Base-by-base conservation (phyloP, 768 basidiomycete genomes). In the Pulveroboletus sp. region DNA sequence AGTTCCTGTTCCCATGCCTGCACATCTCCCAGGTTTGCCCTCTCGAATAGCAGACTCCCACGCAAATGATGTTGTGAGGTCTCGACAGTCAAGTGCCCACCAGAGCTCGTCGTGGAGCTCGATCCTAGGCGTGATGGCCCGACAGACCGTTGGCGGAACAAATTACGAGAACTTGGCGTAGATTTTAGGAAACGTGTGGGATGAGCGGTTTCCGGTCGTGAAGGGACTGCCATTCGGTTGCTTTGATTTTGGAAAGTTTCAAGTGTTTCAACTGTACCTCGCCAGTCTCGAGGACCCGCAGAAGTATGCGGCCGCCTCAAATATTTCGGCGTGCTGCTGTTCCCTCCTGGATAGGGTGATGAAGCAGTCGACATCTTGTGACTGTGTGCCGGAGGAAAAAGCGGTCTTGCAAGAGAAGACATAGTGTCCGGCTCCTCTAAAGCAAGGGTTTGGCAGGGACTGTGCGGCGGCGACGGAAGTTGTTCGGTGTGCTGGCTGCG, bases 1-100 rank as follows among this genome's bases (percentile, higher is more conserved):
- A 89, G 74, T 71, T 89, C 86, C 63, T 80, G 81, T 66, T 90
- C 89, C 88, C 89, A 91, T 56, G 83, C 88, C 47, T 74, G 71
- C 62, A 81, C 71, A 38, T 75, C 73, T 32, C 69, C 57, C 21
- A 57, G 57, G 48, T 51, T 69, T 58, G 50, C 68, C 58, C 39
- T 66, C 58, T 63, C 62, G 15, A 57, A 54, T 31, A 62, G 46
- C 37, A 63, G 56, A 44, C 56, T 57, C 6, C 41, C 61, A 11
- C 30, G 49, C 14, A 47, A 45, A 28, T 54, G 57, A 37, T 53
- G 40, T 21, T 55, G 57, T n/a, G 53, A 50, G 32, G 55, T 55
- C 38, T 59, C 69, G 24, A 41, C 31, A 38, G 43, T 51, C 45
- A 49, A 37, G 35, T 56, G 59, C 75, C 80, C 69, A 81, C 84